Conservation (phyloP, 495 filamentous ascomycete species). For the Annulohypoxylon stygium region DNA sequence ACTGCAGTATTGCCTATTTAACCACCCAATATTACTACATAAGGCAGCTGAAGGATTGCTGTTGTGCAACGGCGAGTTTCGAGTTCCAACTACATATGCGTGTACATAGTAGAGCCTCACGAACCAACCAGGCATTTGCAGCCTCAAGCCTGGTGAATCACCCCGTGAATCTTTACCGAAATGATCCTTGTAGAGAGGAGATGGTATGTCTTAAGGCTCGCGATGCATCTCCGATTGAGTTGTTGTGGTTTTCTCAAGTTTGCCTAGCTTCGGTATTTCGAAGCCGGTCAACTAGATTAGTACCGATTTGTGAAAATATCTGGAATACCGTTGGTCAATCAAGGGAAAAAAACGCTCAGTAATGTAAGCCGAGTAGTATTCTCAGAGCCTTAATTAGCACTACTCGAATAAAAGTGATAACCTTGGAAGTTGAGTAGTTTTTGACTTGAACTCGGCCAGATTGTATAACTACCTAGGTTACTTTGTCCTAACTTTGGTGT, state of each 20-base stretch:
- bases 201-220: constrained; percentile 13
- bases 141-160: constrained; percentile 30
- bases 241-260: constrained; percentile 12
- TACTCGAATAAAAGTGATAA: background rate
- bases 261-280: constrained; percentile 17
- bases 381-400: background rate
- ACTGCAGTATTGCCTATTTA: constrained; percentile 35
- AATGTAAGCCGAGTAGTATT: too few relatives aligned
- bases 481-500: too few relatives aligned
- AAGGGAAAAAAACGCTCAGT: background rate
- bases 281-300: constrained; percentile 14
- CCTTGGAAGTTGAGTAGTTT: too few relatives aligned
- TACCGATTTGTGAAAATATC: background rate
- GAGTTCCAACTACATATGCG: constrained; percentile 36
- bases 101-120: constrained; percentile 6
- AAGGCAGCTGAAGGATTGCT: constrained; percentile 36
- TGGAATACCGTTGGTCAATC: background rate
- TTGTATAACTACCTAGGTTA: too few relatives aligned
- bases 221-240: constrained; percentile 9
- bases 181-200: constrained; percentile 14
- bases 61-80: constrained; percentile 39
- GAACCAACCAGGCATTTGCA: constrained; percentile 31
- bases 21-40: constrained; percentile 33
- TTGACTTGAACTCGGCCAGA: too few relatives aligned
- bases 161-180: constrained; percentile 32